These are phyloP conservation scores for Lodderomyces theae DNA, from an alignment of 1,139 yeast genomes.

Conservation along the genomic window DNA sequence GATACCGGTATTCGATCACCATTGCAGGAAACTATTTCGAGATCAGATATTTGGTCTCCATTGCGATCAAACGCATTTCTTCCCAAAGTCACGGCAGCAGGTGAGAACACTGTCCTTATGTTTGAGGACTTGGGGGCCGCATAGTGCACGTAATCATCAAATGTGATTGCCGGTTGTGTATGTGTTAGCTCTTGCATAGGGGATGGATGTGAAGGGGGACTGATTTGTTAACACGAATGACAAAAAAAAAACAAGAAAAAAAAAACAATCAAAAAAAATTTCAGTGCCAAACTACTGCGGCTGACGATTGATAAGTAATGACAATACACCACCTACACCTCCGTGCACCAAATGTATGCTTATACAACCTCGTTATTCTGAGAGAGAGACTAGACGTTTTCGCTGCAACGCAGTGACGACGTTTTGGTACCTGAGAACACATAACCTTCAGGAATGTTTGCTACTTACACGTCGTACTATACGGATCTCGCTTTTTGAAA, in stretches of 20 bases:
- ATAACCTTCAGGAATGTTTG: no score
- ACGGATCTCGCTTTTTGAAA: no score
- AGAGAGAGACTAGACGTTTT: no score
- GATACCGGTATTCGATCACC: slow-evolving; percentile 68
- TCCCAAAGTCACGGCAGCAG: slow-evolving; percentile 74
- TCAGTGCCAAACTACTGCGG: no score
- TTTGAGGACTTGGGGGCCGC: slow-evolving; percentile 70
- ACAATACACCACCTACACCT: no score
- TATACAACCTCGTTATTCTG: no score
- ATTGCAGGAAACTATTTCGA: slow-evolving; percentile 64
- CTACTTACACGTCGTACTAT: no score
- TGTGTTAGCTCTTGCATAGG: neutral
- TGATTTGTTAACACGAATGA: no score
- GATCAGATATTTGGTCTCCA: slow-evolving; percentile 63
- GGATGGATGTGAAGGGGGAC: neutral
- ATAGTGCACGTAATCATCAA: slow-evolving; percentile 72
- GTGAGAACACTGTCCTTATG: slow-evolving; percentile 66
- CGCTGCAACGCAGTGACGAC: no score
- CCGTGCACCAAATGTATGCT: no score
- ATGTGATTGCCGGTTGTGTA: slow-evolving; percentile 34
- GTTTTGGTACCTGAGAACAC: no score
- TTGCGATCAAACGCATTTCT: slow-evolving; percentile 69
- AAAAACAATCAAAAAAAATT: neutral
- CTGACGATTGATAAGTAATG: no score
- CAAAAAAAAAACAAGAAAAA: neutral